Conservation (phyloP, 345 rosid genomes). For the Dipteronia sinensis region DNA sequence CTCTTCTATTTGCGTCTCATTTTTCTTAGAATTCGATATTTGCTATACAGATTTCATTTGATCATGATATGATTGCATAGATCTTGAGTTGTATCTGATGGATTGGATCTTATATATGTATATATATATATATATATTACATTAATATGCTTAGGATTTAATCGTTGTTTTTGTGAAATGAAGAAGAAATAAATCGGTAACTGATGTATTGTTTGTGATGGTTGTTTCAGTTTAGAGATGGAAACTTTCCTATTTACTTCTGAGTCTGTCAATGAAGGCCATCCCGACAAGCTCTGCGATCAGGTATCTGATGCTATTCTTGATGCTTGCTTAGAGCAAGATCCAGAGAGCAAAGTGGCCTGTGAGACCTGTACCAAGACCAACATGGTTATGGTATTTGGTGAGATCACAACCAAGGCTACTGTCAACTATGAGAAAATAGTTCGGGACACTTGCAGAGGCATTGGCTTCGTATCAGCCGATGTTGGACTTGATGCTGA, state of each 20-base stretch:
- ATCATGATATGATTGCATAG: background rate
- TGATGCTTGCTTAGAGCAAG: slow-evolving; percentile 82
- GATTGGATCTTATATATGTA: too few species aligned
- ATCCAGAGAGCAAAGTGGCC: slow-evolving; percentile 84
- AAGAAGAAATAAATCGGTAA: background rate
- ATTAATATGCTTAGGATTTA: background rate
- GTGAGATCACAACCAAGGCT: slow-evolving; percentile 81
- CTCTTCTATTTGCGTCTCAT: too few species aligned
- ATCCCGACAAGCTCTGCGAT: slow-evolving; percentile 83
- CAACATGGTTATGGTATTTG: slow-evolving; percentile 84
- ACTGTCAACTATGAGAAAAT: slow-evolving; percentile 71
- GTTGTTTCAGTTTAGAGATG: slow-evolving; percentile 40
- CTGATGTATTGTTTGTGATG: slow-evolving; percentile 1
- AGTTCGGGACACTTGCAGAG: slow-evolving; percentile 75
- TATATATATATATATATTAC: too few species aligned
- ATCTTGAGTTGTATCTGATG: background rate
- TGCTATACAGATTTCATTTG: background rate
- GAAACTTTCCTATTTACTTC: slow-evolving; percentile 81
- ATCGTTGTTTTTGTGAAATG: background rate
- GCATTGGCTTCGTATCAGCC: slow-evolving; percentile 64
- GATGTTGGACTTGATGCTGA: slow-evolving; percentile 86
- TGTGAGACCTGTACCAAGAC: slow-evolving; percentile 87
- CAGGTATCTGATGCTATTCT: slow-evolving; percentile 85
- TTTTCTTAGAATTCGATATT: too few species aligned
- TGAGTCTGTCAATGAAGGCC: slow-evolving; percentile 84